These are phyloP conservation scores for Tubosaeta brunneosetosa DNA, from an alignment of 768 basidiomycete species.

Conservation along the genomic window DNA sequence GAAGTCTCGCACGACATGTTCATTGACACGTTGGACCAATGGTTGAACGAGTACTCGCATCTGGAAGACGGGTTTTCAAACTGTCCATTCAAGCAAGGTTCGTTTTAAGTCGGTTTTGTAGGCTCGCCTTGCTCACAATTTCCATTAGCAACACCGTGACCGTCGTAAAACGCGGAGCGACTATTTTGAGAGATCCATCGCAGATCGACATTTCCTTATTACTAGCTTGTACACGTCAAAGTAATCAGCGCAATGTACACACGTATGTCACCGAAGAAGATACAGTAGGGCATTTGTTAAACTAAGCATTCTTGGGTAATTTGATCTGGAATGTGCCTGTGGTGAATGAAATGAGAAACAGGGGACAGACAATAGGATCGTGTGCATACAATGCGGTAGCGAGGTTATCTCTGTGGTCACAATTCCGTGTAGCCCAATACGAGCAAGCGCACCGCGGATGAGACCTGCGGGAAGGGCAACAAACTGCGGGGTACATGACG, in stretches of 20 bases:
- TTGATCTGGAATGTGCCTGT: conserved; percentile 83
- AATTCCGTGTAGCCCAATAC: conserved; percentile 71
- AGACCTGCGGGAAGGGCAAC: conserved; percentile 79
- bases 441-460: conserved; percentile 73
- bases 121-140: too few relatives aligned
- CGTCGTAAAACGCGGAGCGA: too few relatives aligned
- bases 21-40: not conserved
- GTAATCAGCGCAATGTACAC: too few relatives aligned
- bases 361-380: not conserved
- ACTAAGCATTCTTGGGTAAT: conserved; percentile 56
- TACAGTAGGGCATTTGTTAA: not conserved
- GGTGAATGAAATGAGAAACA: not conserved
- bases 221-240: too few relatives aligned
- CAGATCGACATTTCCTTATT: too few relatives aligned
- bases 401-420: conserved; percentile 76
- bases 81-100: not conserved
- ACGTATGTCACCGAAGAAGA: too few relatives aligned
- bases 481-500: conserved; percentile 46
- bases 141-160: too few relatives aligned
- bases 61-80: not conserved
- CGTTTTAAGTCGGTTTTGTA: too few relatives aligned
- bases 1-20: not conserved
- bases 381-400: conserved; percentile 75
- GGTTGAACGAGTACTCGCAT: not conserved
- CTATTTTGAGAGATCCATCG: too few relatives aligned